A percentile compares a stretch with the other conserved stretches of the same genome.
phyloP scores from a whole-genome alignment of 2,329 filamentous ascomycete genomes.

The Curvularia sp. region DNA sequence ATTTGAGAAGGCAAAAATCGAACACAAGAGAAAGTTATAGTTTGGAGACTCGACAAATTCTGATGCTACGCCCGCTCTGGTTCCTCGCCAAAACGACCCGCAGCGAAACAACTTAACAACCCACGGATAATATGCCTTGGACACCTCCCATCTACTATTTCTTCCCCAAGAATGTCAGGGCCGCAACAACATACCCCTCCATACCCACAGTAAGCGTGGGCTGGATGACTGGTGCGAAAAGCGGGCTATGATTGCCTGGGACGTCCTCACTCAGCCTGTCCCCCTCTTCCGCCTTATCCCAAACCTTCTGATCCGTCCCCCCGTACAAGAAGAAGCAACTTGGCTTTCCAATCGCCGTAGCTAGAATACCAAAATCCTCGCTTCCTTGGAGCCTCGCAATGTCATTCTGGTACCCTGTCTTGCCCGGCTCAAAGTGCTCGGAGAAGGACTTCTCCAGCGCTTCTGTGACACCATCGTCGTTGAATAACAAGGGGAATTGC shows the following conservation, averaged over 20 bases:
- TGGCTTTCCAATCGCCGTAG: conserved; percentile 58
- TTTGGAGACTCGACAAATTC: not conserved
- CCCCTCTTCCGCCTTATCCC: conserved; percentile 58
- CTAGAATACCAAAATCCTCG: conserved; percentile 68
- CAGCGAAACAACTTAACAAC: not conserved
- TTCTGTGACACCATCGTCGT: conserved; percentile 57
- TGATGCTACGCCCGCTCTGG: not conserved
- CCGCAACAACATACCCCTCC: conserved; percentile 61
- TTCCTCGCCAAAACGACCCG: not conserved
- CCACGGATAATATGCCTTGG: not conserved
- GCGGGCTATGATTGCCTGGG: conserved; percentile 66
- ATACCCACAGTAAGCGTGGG: conserved; percentile 63
- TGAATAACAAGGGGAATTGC: conserved; percentile 60
- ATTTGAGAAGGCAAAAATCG: not conserved
- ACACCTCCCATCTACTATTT: not conserved
- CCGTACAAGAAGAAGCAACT: conserved; percentile 66
- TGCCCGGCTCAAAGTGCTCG: conserved; percentile 53
- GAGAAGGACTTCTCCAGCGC: conserved; percentile 56
- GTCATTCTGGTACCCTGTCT: conserved; percentile 48
- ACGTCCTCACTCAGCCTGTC: conserved; percentile 57
- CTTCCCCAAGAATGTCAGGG: conserved; percentile 56
- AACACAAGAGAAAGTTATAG: not conserved
- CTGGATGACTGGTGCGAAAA: conserved; percentile 66
- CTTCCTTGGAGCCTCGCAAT: conserved; percentile 56
- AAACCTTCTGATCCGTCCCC: conserved; percentile 59